A percentile compares a stretch with the other conserved stretches of the same genome.
These are phyloP conservation scores for Silene conica DNA, from an alignment of 148 eudicot genomes.

Conservation along the genomic window DNA sequence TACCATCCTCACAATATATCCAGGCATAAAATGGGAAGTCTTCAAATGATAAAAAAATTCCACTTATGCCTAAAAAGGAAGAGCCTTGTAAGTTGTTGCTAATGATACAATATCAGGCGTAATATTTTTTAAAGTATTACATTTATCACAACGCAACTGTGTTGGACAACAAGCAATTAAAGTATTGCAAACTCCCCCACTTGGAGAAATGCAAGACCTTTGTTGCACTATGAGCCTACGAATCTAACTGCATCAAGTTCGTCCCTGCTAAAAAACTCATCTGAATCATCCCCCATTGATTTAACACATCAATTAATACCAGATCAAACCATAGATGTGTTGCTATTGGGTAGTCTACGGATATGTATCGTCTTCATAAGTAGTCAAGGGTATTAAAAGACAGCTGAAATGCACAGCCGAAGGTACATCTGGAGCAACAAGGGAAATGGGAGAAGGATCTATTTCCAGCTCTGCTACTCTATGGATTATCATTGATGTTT, in stretches of 20 bases:
- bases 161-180: not conserved
- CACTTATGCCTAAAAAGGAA: no score
- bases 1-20: no score
- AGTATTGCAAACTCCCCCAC: not conserved
- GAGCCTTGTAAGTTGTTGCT: no score
- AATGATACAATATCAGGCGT: no score
- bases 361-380: not conserved
- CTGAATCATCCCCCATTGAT: not conserved
- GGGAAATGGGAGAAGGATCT: not conserved
- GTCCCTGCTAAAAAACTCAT: not conserved
- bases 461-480: not conserved
- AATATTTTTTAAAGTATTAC: not conserved
- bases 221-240: not conserved
- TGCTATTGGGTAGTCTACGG: not conserved
- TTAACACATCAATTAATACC: not conserved
- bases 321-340: not conserved
- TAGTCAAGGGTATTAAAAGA: not conserved
- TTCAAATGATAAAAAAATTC: no score
- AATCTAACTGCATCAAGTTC: not conserved
- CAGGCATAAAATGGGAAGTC: no score
- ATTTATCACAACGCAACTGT: not conserved
- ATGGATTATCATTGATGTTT: no score
- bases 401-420: not conserved
- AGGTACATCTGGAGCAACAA: not conserved
- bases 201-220: not conserved